Evolutionary conservation across 345 rosid genomes (phyloP), one percentile per base, ranked within the genome.

Genomic region (Moringa oleifera): DNA sequence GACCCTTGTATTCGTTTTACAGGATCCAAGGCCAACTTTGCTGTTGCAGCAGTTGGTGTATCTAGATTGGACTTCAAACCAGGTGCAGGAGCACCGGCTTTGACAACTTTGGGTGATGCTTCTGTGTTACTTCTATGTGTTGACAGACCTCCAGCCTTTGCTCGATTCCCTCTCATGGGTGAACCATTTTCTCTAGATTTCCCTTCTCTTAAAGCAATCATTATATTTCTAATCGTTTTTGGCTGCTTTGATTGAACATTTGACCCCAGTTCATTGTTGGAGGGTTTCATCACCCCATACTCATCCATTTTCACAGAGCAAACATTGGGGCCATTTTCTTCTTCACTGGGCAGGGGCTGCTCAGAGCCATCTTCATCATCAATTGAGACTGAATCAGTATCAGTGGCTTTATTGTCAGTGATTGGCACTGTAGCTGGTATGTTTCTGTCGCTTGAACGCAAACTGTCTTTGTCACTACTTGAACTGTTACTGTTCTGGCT

Each of bases 121-220:
- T 94, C 96, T 18, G 49, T 41, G 62, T 74, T 75, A 69, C 53
- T 79, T 75, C 76, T 83, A 70, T 73, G 97, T 64, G 66, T 72
- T 12, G 80, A 54, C 57, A 71, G 57, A 77, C 72, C 75, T 59
- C 65, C 77, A 46, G 75, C 47, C 83, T 83, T 90, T 16, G 69
- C 49, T 36, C 88, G 81, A 58, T 67, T 82, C 63, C 86, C 79
- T 82, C 95, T 83, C 88, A 84, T 69, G 8, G 96, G 96, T 33
- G 96, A 94, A 71, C 81, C 80, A 71, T 79, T 94, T 73, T 90
- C 97, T 79, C 96, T 81, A 59, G 75, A 77, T 77, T 86, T 86
- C 55, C 90, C 99, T 83, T 90, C 99, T 81, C 86, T 94, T 68
- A 94, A 69, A 68, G 96, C 86, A 85, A 83, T 86, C 95, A 94